Evolutionary conservation across 108 stramenopile genomes (phyloP), one percentile per base, ranked within the genome.

Genomic region (Cyclotella kingstonii): DNA sequence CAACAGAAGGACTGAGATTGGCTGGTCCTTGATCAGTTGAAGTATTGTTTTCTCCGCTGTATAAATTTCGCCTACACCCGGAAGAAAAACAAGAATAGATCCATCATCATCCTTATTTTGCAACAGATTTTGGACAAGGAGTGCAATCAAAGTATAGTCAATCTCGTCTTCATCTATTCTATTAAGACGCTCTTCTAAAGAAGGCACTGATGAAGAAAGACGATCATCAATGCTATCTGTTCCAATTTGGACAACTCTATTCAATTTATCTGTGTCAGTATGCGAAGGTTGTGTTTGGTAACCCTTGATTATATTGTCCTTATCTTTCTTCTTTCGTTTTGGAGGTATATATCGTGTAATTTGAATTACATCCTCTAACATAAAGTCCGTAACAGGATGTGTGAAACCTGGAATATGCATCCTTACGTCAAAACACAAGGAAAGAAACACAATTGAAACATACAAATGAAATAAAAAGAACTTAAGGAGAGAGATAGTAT

Each of bases 391-490:
- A 0, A 99, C 98, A 28, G 96, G 96, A 60, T 91, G 88, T 0
- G 97, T 94, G 19, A 95, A 81, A 8, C 98, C 98, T 2, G 97
- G 96, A 43, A 99, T 95, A 18, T 93, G 83, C 70, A 99, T 77
- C 21, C 87, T 55, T 19, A 49, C 5, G 27, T 21, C 19, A 7
- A 9, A 11, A n/a, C n/a, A n/a, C n/a, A n/a, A n/a, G n/a, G n/a
- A n/a, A n/a, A n/a, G n/a, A n/a, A n/a, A 55, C 10, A 40, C 19
- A 21, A 40, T 12, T 38, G 54, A 25, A n/a, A 8, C 4, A 23
- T 2, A 12, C 21, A 55, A 2, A 1, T 40, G 6, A 19, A 23
- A n/a, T n/a, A n/a, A n/a, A n/a, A n/a, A n/a, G n/a, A 2, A 27
- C 38, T 40, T 21, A 4, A 15, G 7, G n/a, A n/a, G n/a, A n/a